Evolutionary conservation across 345 rosid species (phyloP), one percentile per base, ranked within the genome.

Genomic region (Hibiscus tridactylites): DNA sequence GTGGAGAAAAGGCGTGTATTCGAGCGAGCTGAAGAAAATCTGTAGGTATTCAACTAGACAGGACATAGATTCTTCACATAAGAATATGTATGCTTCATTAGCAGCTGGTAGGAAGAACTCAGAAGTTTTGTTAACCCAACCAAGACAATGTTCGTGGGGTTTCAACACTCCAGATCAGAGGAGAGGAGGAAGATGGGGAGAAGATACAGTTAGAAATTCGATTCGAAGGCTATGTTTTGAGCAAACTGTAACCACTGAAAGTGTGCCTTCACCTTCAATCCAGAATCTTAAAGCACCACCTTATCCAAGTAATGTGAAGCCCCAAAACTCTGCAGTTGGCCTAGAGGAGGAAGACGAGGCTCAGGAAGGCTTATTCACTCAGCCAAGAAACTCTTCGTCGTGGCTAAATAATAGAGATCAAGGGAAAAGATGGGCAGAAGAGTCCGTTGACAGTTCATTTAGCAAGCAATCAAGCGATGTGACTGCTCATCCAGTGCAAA

Each of bases 111-210:
- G 68, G 72, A 73, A 67, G 68, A 57, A 57, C 11, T 63, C 54
- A 0, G 76, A 61, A 53, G 85, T 77, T 59, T 37, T 83, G 12
- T 73, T 47, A 44, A 80, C 83, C 31, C 85, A 85, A 52, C 87
- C 88, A 21, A 78, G 80, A 76, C 64, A 70, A 28, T 62, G 71
- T 59, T 66, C 68, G 17, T 1, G 69, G 68, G 70, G 68, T 8
- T 64, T 35, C 21, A 21, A 52, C 42, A 11, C 56, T 8, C 53
- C 58, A 37, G 68, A 68, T 53, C 72, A 72, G 58, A 75, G 73
- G 58, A 53, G 59, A 61, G 65, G 68, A 42, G 58, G 39, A 29
- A 77, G 60, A 65, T 61, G 76, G 78, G 84, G 77, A 65, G 76
- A 78, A 53, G 68, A 75, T 68, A 7, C 49, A 65, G 67, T 47